Percentiles rank a stretch among this genome's conserved stretches.
Conservation (phyloP, 805 yeast genomes). For the Schwanniomyces occidentalis region DNA sequence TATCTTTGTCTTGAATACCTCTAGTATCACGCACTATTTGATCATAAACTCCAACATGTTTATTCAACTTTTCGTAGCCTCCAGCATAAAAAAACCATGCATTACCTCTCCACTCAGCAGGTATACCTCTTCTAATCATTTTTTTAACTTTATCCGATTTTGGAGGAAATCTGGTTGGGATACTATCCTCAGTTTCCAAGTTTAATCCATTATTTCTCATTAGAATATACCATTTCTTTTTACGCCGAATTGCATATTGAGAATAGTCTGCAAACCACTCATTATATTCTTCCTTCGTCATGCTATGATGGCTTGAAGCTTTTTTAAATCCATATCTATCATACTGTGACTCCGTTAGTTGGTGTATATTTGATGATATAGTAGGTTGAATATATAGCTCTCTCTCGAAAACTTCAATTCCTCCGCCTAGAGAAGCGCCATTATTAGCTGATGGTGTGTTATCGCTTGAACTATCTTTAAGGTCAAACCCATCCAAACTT, state of each 20-base stretch:
- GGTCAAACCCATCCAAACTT: background rate
- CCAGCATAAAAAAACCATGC: slow-evolving; percentile 96
- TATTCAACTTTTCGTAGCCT: slow-evolving; percentile 71
- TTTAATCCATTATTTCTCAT: slow-evolving; percentile 69
- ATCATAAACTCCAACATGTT: slow-evolving; percentile 74
- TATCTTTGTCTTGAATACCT: slow-evolving; percentile 62
- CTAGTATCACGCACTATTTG: slow-evolving; percentile 60
- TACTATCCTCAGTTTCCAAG: slow-evolving; percentile 30
- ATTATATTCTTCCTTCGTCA: slow-evolving; percentile 60
- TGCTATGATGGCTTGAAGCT: slow-evolving; percentile 44
- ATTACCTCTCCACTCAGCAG: slow-evolving; percentile 95
- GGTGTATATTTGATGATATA: slow-evolving; percentile 4
- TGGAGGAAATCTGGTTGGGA: slow-evolving; percentile 72
- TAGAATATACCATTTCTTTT: slow-evolving; percentile 72
- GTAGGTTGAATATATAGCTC: slow-evolving; percentile 6
- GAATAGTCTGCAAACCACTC: slow-evolving; percentile 75
- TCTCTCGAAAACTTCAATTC: background rate
- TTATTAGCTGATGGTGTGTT: background rate
- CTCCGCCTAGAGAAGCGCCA: background rate
- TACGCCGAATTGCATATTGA: slow-evolving; percentile 60
- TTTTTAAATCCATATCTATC: slow-evolving; percentile 92
- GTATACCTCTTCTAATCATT: slow-evolving; percentile 86
- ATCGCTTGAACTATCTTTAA: background rate
- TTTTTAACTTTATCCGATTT: slow-evolving; percentile 76
- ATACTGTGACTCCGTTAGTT: slow-evolving; percentile 20